Evolutionary conservation across 176 grass and related monocot genomes (phyloP), one percentile per base, ranked within the genome.

Genomic region (Raddia distichophylla): DNA sequence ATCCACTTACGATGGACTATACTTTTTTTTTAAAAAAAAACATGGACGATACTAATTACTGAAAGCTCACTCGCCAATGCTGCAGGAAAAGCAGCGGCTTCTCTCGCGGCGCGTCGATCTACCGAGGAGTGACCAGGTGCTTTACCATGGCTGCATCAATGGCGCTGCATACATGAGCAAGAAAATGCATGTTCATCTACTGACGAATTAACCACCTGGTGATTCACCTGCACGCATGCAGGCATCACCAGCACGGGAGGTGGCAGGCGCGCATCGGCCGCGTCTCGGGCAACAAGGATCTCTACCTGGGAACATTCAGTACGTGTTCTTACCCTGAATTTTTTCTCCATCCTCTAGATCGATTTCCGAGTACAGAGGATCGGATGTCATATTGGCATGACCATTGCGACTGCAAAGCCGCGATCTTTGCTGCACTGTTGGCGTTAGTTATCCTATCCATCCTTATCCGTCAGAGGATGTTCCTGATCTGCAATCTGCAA

Each of bases 191-290:
- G 2, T 11, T 17, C 22, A 16, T 16, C 40, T 60, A 52, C 76
- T 67, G 49, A 56, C 13, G 3, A n/a, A 33, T 59, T 48, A 2
- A 33, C 0, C 4, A 18, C 14, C 14, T 54, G 40, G 45, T 14
- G 7, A 47, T 18, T 73, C 5, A 12, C 37, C 15, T 34, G 4
- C 33, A 6, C 33, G 11, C 33, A 6, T 19, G 11, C 78, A 92
- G 93, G 89, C 93, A 94, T 89, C 93, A 94, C 70, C 87, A 92
- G 62, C 93, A 92, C 72, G 89, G 93, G 40, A 76, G 93, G 17
- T 94, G 93, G 93, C 93, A 94, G 59, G 93, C 93, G 33, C 87
- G 93, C 71, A 94, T 94, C 40, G 93, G 93, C 65, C 88, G 93
- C 70, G 93, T 94, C 74, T 94, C 93, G 6, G 93, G 93, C 77